Percentiles rank a stretch among this genome's conserved stretches.
These are phyloP conservation scores for Leucogyrophana mollusca DNA, from an alignment of 768 basidiomycete genomes.

Conservation along the genomic window DNA sequence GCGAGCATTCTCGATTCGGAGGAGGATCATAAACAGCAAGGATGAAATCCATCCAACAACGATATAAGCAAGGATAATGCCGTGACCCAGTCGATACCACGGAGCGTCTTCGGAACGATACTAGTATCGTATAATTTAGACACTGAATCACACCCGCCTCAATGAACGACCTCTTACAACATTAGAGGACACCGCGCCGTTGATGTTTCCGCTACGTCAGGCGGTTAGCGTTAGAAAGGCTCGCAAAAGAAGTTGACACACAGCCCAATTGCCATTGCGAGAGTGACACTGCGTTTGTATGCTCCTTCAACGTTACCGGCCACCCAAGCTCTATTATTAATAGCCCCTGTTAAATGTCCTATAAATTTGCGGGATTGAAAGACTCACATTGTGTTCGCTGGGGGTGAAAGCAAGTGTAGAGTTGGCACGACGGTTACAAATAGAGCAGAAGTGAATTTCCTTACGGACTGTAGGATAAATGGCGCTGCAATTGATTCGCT, in stretches of 20 bases:
- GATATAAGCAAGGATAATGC: constrained; percentile 68
- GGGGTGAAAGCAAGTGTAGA: neutral
- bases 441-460: constrained; percentile 13
- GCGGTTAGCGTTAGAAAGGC: constrained; percentile 15
- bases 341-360: neutral
- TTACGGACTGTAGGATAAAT: constrained; percentile 49
- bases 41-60: constrained; percentile 60
- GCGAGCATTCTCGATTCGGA: constrained; percentile 58
- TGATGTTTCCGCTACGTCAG: constrained; percentile 51
- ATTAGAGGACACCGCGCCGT: constrained; percentile 67
- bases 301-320: constrained; percentile 71
- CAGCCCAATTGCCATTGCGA: constrained; percentile 70
- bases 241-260: constrained; percentile 8
- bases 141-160: no score
- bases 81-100: constrained; percentile 70
- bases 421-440: neutral
- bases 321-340: constrained; percentile 58
- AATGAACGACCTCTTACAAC: constrained; percentile 45
- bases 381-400: constrained; percentile 52
- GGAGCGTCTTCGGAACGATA: constrained; percentile 65
- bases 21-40: constrained; percentile 41
- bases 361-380: constrained; percentile 6
- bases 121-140: constrained; percentile 28
- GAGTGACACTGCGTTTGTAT: constrained; percentile 68
- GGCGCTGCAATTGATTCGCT: constrained; percentile 28